Base-by-base conservation (phyloP, 2,329 filamentous ascomycete species). In the Alternaria arbusti region DNA sequence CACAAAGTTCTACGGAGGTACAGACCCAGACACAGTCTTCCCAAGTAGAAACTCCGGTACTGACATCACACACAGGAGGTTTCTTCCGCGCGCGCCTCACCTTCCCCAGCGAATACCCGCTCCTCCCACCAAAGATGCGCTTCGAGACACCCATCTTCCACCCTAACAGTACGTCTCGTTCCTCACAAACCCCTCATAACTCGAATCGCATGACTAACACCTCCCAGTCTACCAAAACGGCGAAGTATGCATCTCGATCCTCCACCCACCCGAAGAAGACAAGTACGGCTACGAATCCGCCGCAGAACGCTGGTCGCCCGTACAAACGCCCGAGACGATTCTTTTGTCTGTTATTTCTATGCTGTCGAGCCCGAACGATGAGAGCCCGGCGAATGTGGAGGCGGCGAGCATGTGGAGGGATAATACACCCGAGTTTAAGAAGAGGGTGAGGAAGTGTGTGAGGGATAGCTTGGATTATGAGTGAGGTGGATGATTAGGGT, bases 241-340 rank as follows among this genome's bases (percentile, higher is more conserved):
- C 68, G 88, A 95, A 17, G 96, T 98, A 73, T 98, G 95, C 84
- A 98, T 98, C 76, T 97, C 93, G n/a, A 98, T 98, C 83, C 89
- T 98, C 3, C 95, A 98, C 81, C 91, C 95, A 4, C 95, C 95
- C 3, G 95, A 96, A 74, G 95, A 98, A 82, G 95, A 98, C 81
- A 96, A 96, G 58, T 97, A 97, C 84, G 94, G 97, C 84, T 98
- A 98, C 86, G 95, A 98, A 82, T 92, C 95, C 74, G 95, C 96
- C 8, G 94, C 91, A 1, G 96, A 98, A 84, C 90, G 95, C 67
- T 98, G 95, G 95, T 95, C 91, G 26, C 95, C 95, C 12, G 97
- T 98, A 67, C 96, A 98, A 84, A 96, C 91, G 63, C 95, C 97
- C 70, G 96, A 98, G 83, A 98, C 97, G 85, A 98, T 98, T 71